A percentile compares a stretch with the other conserved stretches of the same genome.
Conservation (phyloP, 2,329 filamentous ascomycete species). For the Fusarium sp. region DNA sequence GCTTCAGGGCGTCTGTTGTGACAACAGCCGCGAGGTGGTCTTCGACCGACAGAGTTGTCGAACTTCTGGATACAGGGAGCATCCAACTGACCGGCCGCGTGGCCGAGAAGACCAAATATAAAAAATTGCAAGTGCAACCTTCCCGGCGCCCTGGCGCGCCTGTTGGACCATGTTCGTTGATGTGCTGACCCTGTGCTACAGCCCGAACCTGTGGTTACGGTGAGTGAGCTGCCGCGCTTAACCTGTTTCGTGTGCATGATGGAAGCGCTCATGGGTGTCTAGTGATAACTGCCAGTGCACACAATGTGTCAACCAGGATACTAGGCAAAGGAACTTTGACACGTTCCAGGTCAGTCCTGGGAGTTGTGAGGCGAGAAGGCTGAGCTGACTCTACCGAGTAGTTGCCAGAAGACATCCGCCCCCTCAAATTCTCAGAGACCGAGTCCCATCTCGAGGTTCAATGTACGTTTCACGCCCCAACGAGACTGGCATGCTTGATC, state of each 20-base stretch:
- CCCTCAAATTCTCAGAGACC: conserved; percentile 48
- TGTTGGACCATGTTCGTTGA: conserved; percentile 23
- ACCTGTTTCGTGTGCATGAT: conserved; percentile 12
- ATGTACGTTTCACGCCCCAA: conserved; percentile 47
- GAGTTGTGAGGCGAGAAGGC: neutral
- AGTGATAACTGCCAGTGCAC: conserved; percentile 63
- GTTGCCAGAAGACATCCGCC: conserved; percentile 53
- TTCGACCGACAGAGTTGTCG: conserved; percentile 28
- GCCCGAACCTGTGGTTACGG: conserved; percentile 51
- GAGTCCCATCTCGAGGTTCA: conserved; percentile 52
- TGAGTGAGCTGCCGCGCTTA: conserved; percentile 33
- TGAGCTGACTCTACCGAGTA: conserved; percentile 31
- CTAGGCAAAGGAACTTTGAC: conserved; percentile 60
- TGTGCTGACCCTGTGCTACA: conserved; percentile 25
- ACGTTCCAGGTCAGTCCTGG: conserved; percentile 55
- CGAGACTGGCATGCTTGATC: neutral
- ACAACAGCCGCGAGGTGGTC: conserved; percentile 23
- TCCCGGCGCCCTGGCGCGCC: conserved; percentile 4
- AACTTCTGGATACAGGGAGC: conserved; percentile 29
- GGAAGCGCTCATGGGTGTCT: conserved; percentile 22
- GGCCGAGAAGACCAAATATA: conserved; percentile 22
- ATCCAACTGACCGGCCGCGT: conserved; percentile 22
- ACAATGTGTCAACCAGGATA: conserved; percentile 60
- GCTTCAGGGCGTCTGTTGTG: conserved; percentile 14
- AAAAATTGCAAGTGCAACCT: conserved; percentile 40